phyloP scores from a whole-genome alignment of 1,139 yeast genomes.

The Torulaspora pretoriensis region DNA sequence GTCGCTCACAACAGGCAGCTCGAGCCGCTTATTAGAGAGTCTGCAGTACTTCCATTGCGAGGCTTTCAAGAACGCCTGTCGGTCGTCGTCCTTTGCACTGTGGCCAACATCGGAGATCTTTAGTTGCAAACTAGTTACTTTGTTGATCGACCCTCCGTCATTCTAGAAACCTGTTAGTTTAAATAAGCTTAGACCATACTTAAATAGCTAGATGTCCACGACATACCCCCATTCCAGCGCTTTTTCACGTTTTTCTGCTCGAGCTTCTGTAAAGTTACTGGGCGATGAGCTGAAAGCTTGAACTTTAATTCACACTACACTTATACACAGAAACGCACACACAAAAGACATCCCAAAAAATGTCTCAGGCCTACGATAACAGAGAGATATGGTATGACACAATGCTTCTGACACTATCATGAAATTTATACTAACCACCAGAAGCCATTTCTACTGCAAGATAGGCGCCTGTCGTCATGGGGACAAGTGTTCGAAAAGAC shows the following conservation, averaged over 20 bases:
- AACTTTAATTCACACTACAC: not conserved
- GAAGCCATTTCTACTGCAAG: constrained; percentile 61
- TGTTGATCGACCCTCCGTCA: constrained; percentile 32
- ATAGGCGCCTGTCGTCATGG: constrained; percentile 96
- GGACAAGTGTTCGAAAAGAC: constrained; percentile 76
- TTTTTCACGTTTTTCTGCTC: not conserved
- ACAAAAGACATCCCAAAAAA: not conserved
- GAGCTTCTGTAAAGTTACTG: not conserved
- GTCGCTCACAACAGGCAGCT: constrained; percentile 62
- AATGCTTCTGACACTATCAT: not conserved
- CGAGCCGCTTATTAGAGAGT: constrained; percentile 41
- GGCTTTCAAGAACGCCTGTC: constrained; percentile 41
- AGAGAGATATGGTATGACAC: constrained; percentile 40
- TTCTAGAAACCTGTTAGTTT: constrained; percentile 9
- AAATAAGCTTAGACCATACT: not conserved
- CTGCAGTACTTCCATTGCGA: constrained; percentile 27
- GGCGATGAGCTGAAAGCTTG: constrained; percentile 2
- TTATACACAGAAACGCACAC: not conserved
- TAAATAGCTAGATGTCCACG: not conserved
- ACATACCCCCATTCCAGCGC: constrained; percentile 15
- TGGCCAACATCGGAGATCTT: constrained; percentile 28
- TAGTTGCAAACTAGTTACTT: constrained; percentile 17
- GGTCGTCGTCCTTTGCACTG: constrained; percentile 44
- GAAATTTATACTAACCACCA: constrained; percentile 7
- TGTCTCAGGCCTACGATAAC: constrained; percentile 4